Evolutionary conservation across 352 stramenopile genomes (phyloP).

Genomic region (Blastocystis sp.): DNA sequence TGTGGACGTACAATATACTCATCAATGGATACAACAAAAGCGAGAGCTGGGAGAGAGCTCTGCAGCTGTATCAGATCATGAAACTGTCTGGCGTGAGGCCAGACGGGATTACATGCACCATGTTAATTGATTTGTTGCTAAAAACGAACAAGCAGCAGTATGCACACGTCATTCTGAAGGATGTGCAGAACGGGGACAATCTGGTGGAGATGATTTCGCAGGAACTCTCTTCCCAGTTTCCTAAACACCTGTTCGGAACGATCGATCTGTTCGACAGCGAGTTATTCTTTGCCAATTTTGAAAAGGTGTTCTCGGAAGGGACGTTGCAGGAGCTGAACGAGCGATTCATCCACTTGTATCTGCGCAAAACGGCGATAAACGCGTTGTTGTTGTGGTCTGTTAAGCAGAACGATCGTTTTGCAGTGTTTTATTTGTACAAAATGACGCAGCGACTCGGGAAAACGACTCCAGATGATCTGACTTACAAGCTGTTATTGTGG

Average conservation of each 20-base stretch:
- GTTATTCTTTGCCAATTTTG: neutral
- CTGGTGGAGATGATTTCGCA: neutral
- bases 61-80: constrained; percentile 58
- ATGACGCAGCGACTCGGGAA: neutral
- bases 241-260: neutral
- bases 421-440: constrained; percentile 23
- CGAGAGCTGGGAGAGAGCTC: constrained; percentile 32
- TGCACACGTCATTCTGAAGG: neutral
- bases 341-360: constrained; percentile 4
- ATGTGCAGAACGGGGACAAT: neutral
- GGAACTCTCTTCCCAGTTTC: neutral
- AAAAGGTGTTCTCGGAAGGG: neutral
- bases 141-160: constrained; percentile 12
- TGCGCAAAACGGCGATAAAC: constrained; percentile 15
- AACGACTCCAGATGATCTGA: constrained; percentile 12
- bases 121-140: constrained; percentile 23
- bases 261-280: constrained; percentile 1
- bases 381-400: constrained; percentile 42
- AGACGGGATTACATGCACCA: constrained; percentile 30
- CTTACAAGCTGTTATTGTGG: constrained; percentile 8
- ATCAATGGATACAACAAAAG: constrained; percentile 9
- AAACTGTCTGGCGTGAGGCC: neutral
- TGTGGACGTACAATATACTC: constrained; percentile 49
- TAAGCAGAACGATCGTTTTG: constrained; percentile 10
- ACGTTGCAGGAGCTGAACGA: neutral